These are phyloP conservation scores for Phytophthora constricta DNA, from an alignment of 352 stramenopile species.

Conservation along the genomic window DNA sequence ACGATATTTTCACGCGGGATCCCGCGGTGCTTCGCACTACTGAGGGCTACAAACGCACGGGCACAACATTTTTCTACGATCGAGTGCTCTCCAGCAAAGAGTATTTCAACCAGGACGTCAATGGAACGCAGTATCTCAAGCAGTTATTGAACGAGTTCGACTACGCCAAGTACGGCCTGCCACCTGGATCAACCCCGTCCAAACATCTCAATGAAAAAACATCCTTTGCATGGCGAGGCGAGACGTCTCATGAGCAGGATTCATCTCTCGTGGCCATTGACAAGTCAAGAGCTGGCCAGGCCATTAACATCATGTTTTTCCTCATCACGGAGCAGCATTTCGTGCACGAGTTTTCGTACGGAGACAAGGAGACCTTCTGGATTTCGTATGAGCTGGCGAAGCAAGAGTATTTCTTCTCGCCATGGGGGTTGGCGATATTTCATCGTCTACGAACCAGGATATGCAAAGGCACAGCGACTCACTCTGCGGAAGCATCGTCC, in stretches of 20 bases:
- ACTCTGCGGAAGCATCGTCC: slow-evolving; percentile 47
- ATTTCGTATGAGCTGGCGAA: slow-evolving; percentile 46
- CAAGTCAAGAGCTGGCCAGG: slow-evolving; percentile 42
- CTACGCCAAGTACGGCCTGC: slow-evolving; percentile 43
- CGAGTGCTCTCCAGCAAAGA: slow-evolving; percentile 57
- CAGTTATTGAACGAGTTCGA: slow-evolving; percentile 49
- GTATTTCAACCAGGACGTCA: slow-evolving; percentile 60
- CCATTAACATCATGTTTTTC: slow-evolving; percentile 55
- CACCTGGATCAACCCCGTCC: slow-evolving; percentile 23
- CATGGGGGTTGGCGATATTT: slow-evolving; percentile 41
- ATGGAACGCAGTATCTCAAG: slow-evolving; percentile 44
- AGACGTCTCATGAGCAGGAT: slow-evolving; percentile 62
- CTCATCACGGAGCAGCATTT: slow-evolving; percentile 56
- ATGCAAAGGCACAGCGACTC: slow-evolving; percentile 41
- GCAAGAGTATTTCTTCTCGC: slow-evolving; percentile 53
- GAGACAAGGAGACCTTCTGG: slow-evolving; percentile 57
- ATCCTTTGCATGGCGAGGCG: slow-evolving; percentile 42
- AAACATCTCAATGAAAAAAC: slow-evolving; percentile 27
- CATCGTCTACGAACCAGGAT: slow-evolving; percentile 39
- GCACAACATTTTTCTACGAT: slow-evolving; percentile 76
- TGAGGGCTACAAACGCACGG: slow-evolving; percentile 46
- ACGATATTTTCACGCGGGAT: slow-evolving; percentile 57
- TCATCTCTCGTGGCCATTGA: slow-evolving; percentile 63
- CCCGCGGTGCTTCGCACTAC: slow-evolving; percentile 48
- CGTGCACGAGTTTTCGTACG: slow-evolving; percentile 42